Percentiles rank a stretch among this genome's conserved stretches.
Conservation (phyloP, 257 asterid species). For the Primulina eburnea region DNA sequence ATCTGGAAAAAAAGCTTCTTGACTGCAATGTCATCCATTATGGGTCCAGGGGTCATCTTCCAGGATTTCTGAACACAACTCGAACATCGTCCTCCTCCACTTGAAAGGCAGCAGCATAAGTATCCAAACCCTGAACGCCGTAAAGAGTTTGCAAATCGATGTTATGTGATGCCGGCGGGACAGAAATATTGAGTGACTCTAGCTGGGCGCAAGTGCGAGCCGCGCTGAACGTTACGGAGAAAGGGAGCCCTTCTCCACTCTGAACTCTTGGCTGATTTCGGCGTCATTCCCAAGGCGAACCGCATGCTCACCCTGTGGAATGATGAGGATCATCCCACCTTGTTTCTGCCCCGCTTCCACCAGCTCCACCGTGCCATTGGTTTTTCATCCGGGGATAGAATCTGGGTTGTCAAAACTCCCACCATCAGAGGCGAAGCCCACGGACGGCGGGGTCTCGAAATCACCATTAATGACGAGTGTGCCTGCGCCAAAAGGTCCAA, state of each 20-base stretch:
- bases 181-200: slow-evolving; percentile 91
- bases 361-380: slow-evolving; percentile 77
- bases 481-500: slow-evolving; percentile 39
- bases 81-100: slow-evolving; percentile 50
- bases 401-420: slow-evolving; percentile 49
- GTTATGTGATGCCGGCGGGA: slow-evolving; percentile 77
- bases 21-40: slow-evolving; percentile 81
- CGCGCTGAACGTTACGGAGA: slow-evolving; percentile 89
- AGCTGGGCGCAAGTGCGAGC: slow-evolving; percentile 98
- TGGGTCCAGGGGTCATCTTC: slow-evolving; percentile 99
- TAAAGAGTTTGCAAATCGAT: slow-evolving; percentile 91
- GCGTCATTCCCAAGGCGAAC: slow-evolving; percentile 89
- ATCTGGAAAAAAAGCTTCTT: slow-evolving; percentile 85
- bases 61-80: slow-evolving; percentile 72
- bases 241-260: slow-evolving; percentile 65
- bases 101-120: slow-evolving; percentile 88
- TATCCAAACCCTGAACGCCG: slow-evolving; percentile 91
- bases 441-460: slow-evolving; percentile 78
- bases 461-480: slow-evolving; percentile 80
- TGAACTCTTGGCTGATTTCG: slow-evolving; percentile 71
- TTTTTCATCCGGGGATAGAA: slow-evolving; percentile 69
- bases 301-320: slow-evolving; percentile 81
- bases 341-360: slow-evolving; percentile 85
- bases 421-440: slow-evolving; percentile 56
- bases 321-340: slow-evolving; percentile 95